Evolutionary conservation across 2,329 filamentous ascomycete genomes (phyloP).

Genomic region (Verticillium alfalfae): DNA sequence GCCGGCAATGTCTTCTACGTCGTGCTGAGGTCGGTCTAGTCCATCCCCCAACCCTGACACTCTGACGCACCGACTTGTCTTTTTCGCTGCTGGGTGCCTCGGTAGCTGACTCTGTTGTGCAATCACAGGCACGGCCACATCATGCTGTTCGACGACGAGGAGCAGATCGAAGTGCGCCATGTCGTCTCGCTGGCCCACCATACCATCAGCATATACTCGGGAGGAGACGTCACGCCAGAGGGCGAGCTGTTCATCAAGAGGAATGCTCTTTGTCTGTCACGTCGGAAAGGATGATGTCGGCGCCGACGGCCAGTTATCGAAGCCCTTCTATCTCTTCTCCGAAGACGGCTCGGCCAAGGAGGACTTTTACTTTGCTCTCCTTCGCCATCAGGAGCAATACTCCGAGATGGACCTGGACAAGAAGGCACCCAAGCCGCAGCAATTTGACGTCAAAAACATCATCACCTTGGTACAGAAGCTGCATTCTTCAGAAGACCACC

Average conservation of each 20-base stretch:
- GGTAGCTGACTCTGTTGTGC: neutral
- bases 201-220: slow-evolving; percentile 77
- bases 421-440: slow-evolving; percentile 61
- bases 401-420: slow-evolving; percentile 46
- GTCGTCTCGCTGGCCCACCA: slow-evolving; percentile 91
- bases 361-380: slow-evolving; percentile 92
- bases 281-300: slow-evolving; percentile 53
- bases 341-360: slow-evolving; percentile 96
- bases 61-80: neutral
- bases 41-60: neutral
- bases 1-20: slow-evolving; percentile 91
- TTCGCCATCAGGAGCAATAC: slow-evolving; percentile 75
- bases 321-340: slow-evolving; percentile 90
- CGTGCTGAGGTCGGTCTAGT: slow-evolving; percentile 63
- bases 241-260: slow-evolving; percentile 94
- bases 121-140: slow-evolving; percentile 75
- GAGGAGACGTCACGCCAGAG: slow-evolving; percentile 72
- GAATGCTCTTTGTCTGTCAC: slow-evolving; percentile 78
- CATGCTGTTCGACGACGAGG: slow-evolving; percentile 95
- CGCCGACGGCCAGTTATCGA: slow-evolving; percentile 53
- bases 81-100: neutral
- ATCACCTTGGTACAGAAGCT: slow-evolving; percentile 85
- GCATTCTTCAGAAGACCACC: slow-evolving; percentile 85
- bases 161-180: slow-evolving; percentile 92
- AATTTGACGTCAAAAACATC: slow-evolving; percentile 80